Percentiles rank a stretch among this genome's conserved stretches.
Evolutionary conservation across 1,284 basidiomycete genomes (phyloP).

Genomic region (Hortiboletus rubellus): DNA sequence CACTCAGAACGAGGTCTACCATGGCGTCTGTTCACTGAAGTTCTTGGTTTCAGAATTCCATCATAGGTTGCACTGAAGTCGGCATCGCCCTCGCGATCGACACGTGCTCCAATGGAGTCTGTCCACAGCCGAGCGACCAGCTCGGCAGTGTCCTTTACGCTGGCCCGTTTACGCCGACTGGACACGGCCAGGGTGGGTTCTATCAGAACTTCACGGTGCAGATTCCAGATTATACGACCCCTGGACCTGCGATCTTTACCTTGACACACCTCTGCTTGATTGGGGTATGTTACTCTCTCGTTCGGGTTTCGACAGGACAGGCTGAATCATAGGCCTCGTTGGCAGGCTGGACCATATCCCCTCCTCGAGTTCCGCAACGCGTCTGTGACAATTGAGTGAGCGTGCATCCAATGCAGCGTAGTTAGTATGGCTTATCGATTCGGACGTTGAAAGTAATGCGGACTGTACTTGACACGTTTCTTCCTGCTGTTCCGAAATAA

Average conservation of each 20-base stretch:
- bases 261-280: slow-evolving; percentile 34
- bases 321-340: slow-evolving; percentile 4
- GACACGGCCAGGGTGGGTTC: slow-evolving; percentile 20
- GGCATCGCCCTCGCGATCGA: slow-evolving; percentile 33
- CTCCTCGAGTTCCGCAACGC: slow-evolving; percentile 32
- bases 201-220: slow-evolving; percentile 36
- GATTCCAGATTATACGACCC: slow-evolving; percentile 2
- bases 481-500: not conserved
- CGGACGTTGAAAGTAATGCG: not conserved
- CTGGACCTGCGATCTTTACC: slow-evolving; percentile 32
- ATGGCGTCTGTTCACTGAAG: not conserved
- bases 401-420: not conserved
- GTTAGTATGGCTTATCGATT: not conserved
- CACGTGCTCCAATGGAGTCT: slow-evolving; percentile 19
- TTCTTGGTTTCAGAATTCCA: slow-evolving; percentile 16
- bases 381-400: slow-evolving; percentile 16
- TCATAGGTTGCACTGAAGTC: slow-evolving; percentile 27
- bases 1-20: not conserved
- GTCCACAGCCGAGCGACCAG: slow-evolving; percentile 21
- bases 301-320: not conserved
- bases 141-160: slow-evolving; percentile 33
- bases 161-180: slow-evolving; percentile 29
- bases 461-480: not conserved
- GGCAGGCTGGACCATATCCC: slow-evolving; percentile 24
- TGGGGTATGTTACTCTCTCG: slow-evolving; percentile 23